Percentiles rank a stretch among this genome's conserved stretches.
Conservation (phyloP, 2,329 filamentous ascomycete species). For the Triangularia setosa region DNA sequence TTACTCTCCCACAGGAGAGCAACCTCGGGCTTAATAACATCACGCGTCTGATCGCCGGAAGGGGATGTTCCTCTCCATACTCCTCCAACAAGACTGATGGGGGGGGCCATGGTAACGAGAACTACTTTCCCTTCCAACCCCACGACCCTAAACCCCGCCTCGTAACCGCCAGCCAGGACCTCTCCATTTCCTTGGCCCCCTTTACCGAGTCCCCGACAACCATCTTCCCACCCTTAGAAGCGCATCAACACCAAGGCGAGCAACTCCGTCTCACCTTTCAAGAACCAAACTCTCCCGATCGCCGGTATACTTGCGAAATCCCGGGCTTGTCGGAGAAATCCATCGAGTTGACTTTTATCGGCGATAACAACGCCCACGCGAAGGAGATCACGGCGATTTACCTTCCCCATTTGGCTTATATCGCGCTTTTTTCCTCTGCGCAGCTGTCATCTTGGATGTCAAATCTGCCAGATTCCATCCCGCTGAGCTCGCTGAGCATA, state of each 20-base stretch:
- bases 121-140: constrained; percentile 36
- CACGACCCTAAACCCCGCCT: constrained; percentile 26
- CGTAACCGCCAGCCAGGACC: constrained; percentile 45
- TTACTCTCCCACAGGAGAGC: constrained; percentile 27
- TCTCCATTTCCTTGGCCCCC: constrained; percentile 58
- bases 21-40: constrained; percentile 39
- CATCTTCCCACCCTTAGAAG: constrained; percentile 48
- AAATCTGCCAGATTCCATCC: constrained; percentile 64
- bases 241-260: constrained; percentile 50
- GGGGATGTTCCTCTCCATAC: constrained; percentile 9
- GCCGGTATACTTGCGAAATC: constrained; percentile 66
- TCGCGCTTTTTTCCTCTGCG: constrained; percentile 67
- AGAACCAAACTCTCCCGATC: constrained; percentile 39
- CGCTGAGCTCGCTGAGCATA: constrained; percentile 78
- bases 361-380: constrained; percentile 35
- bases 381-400: constrained; percentile 65
- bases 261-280: constrained; percentile 72
- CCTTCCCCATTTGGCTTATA: constrained; percentile 50
- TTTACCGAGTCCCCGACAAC: constrained; percentile 64
- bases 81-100: neutral
- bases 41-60: constrained; percentile 31
- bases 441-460: constrained; percentile 77
- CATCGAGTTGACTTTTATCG: constrained; percentile 49
- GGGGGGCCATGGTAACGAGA: neutral
- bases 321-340: constrained; percentile 60